phyloP scores from a whole-genome alignment of 208 protist species.

The Leishmania major region DNA sequence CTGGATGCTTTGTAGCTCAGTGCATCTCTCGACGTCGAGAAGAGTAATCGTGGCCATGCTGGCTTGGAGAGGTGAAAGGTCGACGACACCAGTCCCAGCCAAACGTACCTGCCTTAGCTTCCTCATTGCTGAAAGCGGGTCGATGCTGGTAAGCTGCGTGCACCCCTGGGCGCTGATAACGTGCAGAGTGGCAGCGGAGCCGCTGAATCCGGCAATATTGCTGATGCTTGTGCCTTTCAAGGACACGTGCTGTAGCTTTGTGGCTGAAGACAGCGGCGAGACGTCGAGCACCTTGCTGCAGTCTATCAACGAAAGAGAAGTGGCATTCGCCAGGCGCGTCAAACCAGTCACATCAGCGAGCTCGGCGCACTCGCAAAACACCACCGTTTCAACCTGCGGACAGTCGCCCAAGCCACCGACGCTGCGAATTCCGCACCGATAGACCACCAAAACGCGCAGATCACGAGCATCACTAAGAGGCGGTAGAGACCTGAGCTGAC shows the following conservation, averaged over 20 bases:
- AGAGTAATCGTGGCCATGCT: constrained; percentile 2
- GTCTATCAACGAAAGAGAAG: background rate
- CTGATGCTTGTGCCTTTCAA: background rate
- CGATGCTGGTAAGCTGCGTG: background rate
- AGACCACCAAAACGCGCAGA: constrained; percentile 1
- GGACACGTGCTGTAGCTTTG: background rate
- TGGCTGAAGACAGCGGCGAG: background rate
- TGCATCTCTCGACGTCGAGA: constrained; percentile 5
- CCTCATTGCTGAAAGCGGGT: background rate
- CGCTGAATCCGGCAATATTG: background rate
- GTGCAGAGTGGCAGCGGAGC: background rate
- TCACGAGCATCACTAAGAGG: background rate
- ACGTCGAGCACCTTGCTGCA: constrained; percentile 6
- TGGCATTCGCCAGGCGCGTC: background rate
- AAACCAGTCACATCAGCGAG: constrained; percentile 6
- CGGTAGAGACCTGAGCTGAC: constrained; percentile 4
- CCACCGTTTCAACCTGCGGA: background rate
- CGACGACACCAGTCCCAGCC: background rate
- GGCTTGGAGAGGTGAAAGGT: background rate
- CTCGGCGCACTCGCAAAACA: constrained; percentile 1
- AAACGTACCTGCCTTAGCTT: constrained; percentile 6
- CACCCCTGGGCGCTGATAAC: background rate
- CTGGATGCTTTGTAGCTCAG: background rate
- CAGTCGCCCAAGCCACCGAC: constrained; percentile 1
- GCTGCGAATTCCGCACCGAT: constrained; percentile 2